Evolutionary conservation across 176 grass and related monocot genomes (phyloP).

Genomic region (Rhynchospora pubera): DNA sequence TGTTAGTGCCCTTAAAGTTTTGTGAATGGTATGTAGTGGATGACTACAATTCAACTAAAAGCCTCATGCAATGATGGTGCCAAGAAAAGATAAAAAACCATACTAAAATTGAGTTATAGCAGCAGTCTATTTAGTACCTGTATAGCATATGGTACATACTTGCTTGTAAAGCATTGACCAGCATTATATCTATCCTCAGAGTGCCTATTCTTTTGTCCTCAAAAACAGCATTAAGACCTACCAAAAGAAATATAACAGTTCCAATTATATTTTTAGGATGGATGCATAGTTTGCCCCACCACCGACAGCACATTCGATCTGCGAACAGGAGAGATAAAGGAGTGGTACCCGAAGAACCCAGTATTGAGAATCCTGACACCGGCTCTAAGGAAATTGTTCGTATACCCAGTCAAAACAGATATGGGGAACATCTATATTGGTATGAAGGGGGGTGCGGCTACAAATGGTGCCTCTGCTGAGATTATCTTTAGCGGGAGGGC

Average conservation of each 20-base stretch:
- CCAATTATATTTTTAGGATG: slow-evolving; percentile 53
- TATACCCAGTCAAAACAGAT: slow-evolving; percentile 65
- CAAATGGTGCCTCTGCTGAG: slow-evolving; percentile 55
- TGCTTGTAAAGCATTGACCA: background rate
- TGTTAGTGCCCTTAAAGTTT: background rate
- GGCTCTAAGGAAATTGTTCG: slow-evolving; percentile 62
- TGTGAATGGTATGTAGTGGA: background rate
- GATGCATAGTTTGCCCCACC: slow-evolving; percentile 84
- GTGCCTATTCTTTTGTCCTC: background rate
- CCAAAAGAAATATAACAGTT: background rate
- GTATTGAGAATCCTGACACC: slow-evolving; percentile 87
- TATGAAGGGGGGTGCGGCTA: slow-evolving; percentile 30
- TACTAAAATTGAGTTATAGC: background rate
- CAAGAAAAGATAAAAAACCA: background rate
- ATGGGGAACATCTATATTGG: slow-evolving; percentile 82
- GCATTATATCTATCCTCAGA: background rate
- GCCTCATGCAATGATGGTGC: background rate
- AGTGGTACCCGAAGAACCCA: slow-evolving; percentile 96
- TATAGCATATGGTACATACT: background rate
- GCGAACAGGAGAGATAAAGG: slow-evolving; percentile 75
- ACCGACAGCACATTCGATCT: slow-evolving; percentile 97
- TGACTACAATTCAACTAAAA: background rate
- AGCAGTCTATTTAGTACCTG: background rate
- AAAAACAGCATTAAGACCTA: background rate
- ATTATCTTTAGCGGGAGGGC: slow-evolving; percentile 89